phyloP scores from a whole-genome alignment of 768 basidiomycete genomes.

The Bullera alba region DNA sequence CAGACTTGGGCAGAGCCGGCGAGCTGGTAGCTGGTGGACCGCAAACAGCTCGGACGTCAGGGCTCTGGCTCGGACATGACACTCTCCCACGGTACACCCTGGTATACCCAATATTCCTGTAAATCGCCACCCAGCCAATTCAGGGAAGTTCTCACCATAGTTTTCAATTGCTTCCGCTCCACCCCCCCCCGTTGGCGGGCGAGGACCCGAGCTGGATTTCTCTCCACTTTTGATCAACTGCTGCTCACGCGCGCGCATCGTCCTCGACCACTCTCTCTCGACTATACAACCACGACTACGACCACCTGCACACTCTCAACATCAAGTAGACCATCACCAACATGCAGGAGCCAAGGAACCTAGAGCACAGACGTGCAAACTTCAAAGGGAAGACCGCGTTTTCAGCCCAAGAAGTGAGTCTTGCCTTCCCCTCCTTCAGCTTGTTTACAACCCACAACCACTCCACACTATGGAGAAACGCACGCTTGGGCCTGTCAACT shows the following conservation, averaged over 20 bases:
- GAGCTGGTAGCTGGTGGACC: no score
- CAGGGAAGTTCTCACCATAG: not conserved
- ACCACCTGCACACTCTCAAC: not conserved
- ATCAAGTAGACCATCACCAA: slow-evolving; percentile 4
- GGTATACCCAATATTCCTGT: not conserved
- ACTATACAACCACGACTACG: not conserved
- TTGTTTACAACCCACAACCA: not conserved
- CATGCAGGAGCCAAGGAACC: slow-evolving; percentile 43
- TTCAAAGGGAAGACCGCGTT: slow-evolving; percentile 48
- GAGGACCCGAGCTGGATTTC: not conserved
- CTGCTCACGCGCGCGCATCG: no score
- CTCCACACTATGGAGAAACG: not conserved
- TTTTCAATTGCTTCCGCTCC: no score
- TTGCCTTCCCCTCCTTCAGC: not conserved
- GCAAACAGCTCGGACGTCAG: no score
- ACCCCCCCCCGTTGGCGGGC: no score
- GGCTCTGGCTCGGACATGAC: no score
- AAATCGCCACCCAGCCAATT: not conserved
- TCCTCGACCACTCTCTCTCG: not conserved
- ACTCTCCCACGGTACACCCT: no score
- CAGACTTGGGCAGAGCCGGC: no score
- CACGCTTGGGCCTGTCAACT: not conserved
- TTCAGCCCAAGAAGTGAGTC: slow-evolving; percentile 44
- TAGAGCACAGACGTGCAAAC: slow-evolving; percentile 43
- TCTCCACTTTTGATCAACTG: not conserved